Evolutionary conservation across 805 yeast species (phyloP).

Genomic region (Candida broadrunensis): DNA sequence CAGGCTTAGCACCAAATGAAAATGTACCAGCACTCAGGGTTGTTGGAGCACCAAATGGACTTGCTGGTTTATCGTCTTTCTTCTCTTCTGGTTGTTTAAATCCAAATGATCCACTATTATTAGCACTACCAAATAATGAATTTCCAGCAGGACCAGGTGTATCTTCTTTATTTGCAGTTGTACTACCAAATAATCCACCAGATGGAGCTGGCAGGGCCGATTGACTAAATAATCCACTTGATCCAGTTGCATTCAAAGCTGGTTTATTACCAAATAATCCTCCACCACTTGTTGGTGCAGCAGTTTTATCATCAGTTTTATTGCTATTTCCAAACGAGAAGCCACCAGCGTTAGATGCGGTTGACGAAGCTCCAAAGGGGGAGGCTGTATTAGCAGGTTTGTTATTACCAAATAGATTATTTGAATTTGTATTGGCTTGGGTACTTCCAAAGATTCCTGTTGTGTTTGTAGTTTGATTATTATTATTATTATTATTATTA

Average conservation of each 20-base stretch:
- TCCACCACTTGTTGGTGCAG: constrained; percentile 4
- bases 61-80: not conserved
- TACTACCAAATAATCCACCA: constrained; percentile 13
- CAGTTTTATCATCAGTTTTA: constrained; percentile 6
- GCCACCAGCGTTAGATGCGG: constrained; percentile 14
- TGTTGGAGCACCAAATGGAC: not conserved
- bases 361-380: constrained; percentile 8
- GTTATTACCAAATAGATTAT: constrained; percentile 13
- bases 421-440: constrained; percentile 10
- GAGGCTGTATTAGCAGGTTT: constrained; percentile 7
- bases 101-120: constrained; percentile 9
- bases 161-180: constrained; percentile 13
- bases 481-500: not conserved
- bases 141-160: constrained; percentile 15
- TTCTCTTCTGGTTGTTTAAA: constrained; percentile 1
- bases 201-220: constrained; percentile 3
- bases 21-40: not conserved
- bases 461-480: not conserved
- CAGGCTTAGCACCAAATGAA: no score
- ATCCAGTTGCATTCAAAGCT: constrained; percentile 1
- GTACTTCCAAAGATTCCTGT: constrained; percentile 11
- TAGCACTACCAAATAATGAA: constrained; percentile 15
- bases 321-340: constrained; percentile 12
- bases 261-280: constrained; percentile 5
- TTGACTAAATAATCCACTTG: not conserved